A percentile compares a stretch with the other conserved stretches of the same genome.
phyloP scores from a whole-genome alignment of 2,329 filamentous ascomycete species.

The Verticillium tricorpus region DNA sequence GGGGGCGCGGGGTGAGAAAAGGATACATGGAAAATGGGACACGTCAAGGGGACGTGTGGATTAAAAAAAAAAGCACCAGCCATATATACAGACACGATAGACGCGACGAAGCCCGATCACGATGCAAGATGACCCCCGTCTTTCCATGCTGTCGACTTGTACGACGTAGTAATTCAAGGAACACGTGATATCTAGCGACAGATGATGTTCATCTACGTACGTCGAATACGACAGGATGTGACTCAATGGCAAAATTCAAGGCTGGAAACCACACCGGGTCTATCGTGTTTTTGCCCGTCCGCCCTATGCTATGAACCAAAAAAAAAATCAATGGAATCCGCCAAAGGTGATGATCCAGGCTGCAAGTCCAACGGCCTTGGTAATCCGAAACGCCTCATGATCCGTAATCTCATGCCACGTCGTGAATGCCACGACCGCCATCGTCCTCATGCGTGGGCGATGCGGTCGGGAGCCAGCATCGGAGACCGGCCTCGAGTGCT shows the following conservation, averaged over 20 bases:
- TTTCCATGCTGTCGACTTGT: not conserved
- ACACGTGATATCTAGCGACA: not conserved
- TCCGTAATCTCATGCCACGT: constrained; percentile 10
- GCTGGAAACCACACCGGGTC: not conserved
- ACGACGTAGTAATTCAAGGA: not conserved
- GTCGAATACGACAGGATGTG: not conserved
- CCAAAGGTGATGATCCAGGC: not conserved
- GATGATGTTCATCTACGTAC: not conserved
- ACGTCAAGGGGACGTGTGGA: not conserved
- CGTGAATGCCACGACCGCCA: constrained; percentile 5
- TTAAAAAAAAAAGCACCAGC: not conserved
- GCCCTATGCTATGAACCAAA: not conserved
- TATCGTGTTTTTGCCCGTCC: not conserved
- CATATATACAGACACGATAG: not conserved
- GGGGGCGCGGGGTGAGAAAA: not conserved
- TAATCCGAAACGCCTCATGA: constrained; percentile 9
- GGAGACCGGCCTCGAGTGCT: not conserved
- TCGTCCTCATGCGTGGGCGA: not conserved
- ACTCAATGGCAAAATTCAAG: not conserved
- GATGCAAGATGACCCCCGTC: not conserved
- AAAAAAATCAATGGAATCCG: not conserved
- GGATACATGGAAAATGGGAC: constrained; percentile 6
- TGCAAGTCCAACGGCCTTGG: not conserved
- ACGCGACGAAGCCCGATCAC: not conserved
- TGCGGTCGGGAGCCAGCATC: not conserved